A percentile compares a stretch with the other conserved stretches of the same genome.
Conservation (phyloP, 2,329 filamentous ascomycete genomes). For the Penicillium paneum region DNA sequence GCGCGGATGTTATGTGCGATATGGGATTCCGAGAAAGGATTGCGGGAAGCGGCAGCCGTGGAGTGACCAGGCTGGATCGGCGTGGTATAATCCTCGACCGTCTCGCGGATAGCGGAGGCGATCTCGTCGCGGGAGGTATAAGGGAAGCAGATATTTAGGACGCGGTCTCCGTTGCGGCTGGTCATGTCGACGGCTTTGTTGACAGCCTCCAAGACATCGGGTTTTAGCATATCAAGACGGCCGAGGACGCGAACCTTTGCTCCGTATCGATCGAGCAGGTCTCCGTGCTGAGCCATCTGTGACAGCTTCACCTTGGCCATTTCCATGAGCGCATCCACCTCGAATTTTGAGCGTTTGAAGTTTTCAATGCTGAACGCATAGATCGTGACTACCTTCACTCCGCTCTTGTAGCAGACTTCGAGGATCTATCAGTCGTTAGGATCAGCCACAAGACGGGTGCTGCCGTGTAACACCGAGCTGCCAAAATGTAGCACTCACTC, state of each 20-base stretch:
- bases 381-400: conserved; percentile 93
- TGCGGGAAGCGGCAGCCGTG: conserved; percentile 37
- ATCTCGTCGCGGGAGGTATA: conserved; percentile 97
- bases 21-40: conserved; percentile 73
- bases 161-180: conserved; percentile 73
- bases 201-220: conserved; percentile 84
- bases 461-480: background rate
- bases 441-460: background rate
- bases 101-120: conserved; percentile 80
- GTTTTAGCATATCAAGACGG: conserved; percentile 75
- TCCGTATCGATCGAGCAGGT: conserved; percentile 87
- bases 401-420: conserved; percentile 96
- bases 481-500: conserved; percentile 52
- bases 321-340: conserved; percentile 95
- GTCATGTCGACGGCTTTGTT: conserved; percentile 84
- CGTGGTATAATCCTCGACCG: conserved; percentile 79
- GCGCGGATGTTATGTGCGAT: conserved; percentile 83
- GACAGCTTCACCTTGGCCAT: conserved; percentile 93
- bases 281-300: conserved; percentile 88
- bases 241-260: conserved; percentile 82
- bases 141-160: conserved; percentile 94
- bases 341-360: conserved; percentile 93
- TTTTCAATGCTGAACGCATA: conserved; percentile 99
- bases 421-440: conserved; percentile 61
- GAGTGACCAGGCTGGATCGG: conserved; percentile 53